phyloP scores from a whole-genome alignment of 495 filamentous ascomycete genomes.

The Penicillium mononematosum region DNA sequence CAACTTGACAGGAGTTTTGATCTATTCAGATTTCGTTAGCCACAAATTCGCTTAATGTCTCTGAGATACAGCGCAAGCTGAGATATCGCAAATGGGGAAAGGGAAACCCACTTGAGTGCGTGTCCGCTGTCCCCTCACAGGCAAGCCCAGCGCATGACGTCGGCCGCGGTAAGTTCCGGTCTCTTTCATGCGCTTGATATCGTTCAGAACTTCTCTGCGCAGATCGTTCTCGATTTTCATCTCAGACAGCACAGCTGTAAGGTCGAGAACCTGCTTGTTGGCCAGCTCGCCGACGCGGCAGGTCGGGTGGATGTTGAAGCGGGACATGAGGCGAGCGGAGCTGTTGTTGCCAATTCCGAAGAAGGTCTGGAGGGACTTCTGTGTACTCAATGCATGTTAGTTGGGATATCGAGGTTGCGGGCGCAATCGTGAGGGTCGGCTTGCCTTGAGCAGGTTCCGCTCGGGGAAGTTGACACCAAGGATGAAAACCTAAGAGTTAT shows the following conservation, averaged over 20 bases:
- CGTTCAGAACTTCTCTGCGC: constrained; percentile 68
- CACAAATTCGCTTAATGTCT: constrained; percentile 1
- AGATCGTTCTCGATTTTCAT: constrained; percentile 96
- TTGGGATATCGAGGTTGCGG: constrained; percentile 11
- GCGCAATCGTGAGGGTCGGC: constrained; percentile 20
- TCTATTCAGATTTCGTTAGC: constrained; percentile 44
- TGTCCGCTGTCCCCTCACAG: constrained; percentile 84
- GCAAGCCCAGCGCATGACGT: constrained; percentile 84
- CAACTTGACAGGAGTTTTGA: constrained; percentile 70
- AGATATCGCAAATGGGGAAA: constrained; percentile 1
- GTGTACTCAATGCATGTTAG: constrained; percentile 18
- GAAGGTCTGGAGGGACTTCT: constrained; percentile 86
- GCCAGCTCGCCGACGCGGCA: constrained; percentile 70
- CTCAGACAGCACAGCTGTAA: constrained; percentile 79
- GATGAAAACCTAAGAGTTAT: constrained; percentile 65
- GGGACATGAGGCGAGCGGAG: constrained; percentile 75
- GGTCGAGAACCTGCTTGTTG: constrained; percentile 68
- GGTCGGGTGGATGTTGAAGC: constrained; percentile 78
- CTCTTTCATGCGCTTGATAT: constrained; percentile 83
- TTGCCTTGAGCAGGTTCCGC: constrained; percentile 73
- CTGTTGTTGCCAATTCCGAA: constrained; percentile 80
- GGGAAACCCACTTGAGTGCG: constrained; percentile 64
- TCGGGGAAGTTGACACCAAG: constrained; percentile 84
- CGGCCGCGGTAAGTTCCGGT: constrained; percentile 89
- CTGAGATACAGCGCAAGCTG: not conserved